Evolutionary conservation across 768 basidiomycete genomes (phyloP).

Genomic region (Kwoniella pini): DNA sequence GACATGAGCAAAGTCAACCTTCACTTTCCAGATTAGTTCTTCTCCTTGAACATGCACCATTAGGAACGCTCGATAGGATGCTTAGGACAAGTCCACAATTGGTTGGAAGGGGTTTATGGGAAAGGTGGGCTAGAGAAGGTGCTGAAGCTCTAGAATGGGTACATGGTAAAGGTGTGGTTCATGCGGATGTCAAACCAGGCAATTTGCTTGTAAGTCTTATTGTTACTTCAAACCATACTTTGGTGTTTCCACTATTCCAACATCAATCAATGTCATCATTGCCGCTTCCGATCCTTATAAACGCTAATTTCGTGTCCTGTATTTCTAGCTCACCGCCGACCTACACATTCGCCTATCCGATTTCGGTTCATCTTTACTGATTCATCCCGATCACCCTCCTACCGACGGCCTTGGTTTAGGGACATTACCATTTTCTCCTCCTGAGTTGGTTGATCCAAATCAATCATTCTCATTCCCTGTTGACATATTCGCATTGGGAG

Average conservation of each 20-base stretch:
- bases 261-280: too few species aligned
- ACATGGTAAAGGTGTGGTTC: slow-evolving; percentile 55
- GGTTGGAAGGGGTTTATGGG: slow-evolving; percentile 44
- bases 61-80: slow-evolving; percentile 50
- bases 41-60: slow-evolving; percentile 44
- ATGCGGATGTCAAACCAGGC: slow-evolving; percentile 58
- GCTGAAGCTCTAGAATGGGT: slow-evolving; percentile 51
- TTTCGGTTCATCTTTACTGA: slow-evolving; percentile 56
- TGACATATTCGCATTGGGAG: slow-evolving; percentile 58
- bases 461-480: slow-evolving; percentile 55
- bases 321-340: slow-evolving; percentile 39
- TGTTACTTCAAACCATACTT: too few species aligned
- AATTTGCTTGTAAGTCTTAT: slow-evolving; percentile 50
- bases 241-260: too few species aligned
- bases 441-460: slow-evolving; percentile 55
- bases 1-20: slow-evolving; percentile 12
- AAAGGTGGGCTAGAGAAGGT: slow-evolving; percentile 53
- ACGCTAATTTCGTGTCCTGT: too few species aligned
- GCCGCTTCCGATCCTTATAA: too few species aligned
- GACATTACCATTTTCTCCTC: slow-evolving; percentile 57
- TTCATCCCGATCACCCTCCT: slow-evolving; percentile 47
- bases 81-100: slow-evolving; percentile 43
- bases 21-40: slow-evolving; percentile 39
- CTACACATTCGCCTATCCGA: slow-evolving; percentile 56
- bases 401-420: slow-evolving; percentile 56